phyloP scores from a whole-genome alignment of 83 land plant species.

The Larix sibirica region DNA sequence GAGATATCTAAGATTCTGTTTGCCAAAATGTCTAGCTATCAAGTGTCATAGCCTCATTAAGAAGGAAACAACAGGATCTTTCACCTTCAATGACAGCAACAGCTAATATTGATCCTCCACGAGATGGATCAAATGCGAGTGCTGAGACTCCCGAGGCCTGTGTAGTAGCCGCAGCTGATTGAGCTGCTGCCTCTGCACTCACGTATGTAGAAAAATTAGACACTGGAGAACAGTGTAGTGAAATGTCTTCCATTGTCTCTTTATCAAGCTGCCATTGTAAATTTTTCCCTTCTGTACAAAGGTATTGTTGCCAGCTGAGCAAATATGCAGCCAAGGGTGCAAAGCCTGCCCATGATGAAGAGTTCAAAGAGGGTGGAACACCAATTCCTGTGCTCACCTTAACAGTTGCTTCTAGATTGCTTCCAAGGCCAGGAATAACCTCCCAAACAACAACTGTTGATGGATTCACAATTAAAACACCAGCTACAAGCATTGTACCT shows the following conservation, averaged over 20 bases:
- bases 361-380: constrained; percentile 65
- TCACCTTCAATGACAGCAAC: constrained; percentile 93
- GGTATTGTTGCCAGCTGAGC: constrained; percentile 86
- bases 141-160: constrained; percentile 97
- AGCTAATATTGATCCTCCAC: constrained; percentile 86
- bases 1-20: too few relatives aligned
- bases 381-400: too few relatives aligned
- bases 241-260: constrained; percentile 39
- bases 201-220: constrained; percentile 96
- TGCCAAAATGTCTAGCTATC: too few relatives aligned
- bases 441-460: constrained; percentile 99
- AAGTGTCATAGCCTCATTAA: too few relatives aligned
- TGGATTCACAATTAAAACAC: too few relatives aligned
- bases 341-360: constrained; percentile 90
- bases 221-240: constrained; percentile 88
- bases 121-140: constrained; percentile 97
- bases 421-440: constrained; percentile 78
- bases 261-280: constrained; percentile 40
- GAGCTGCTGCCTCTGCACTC: constrained; percentile 80
- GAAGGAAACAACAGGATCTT: too few relatives aligned
- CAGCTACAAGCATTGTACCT: too few relatives aligned
- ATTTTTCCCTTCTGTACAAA: constrained; percentile 44
- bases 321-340: constrained; percentile 89
- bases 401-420: constrained; percentile 53
- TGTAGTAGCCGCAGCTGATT: constrained; percentile 73